Base-by-base conservation (phyloP, 108 stramenopile genomes). In the Fragilaria crotonensis region DNA sequence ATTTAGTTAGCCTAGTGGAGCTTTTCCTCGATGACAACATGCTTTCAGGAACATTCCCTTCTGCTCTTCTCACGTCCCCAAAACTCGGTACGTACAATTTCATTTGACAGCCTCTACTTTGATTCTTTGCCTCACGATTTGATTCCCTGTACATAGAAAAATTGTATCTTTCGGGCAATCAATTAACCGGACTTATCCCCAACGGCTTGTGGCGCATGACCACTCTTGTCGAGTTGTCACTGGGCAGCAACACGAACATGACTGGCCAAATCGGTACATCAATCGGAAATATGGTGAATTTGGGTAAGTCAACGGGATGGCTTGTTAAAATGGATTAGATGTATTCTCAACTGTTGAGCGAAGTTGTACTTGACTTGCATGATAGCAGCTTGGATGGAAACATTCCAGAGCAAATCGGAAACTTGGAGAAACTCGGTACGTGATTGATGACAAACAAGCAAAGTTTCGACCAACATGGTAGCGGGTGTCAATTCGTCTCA, bases 321-420 rank as follows among this genome's bases (percentile, higher is more conserved):
- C n/a, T n/a, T n/a, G n/a, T n/a, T n/a, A n/a, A n/a, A n/a, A n/a
- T n/a, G n/a, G n/a, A n/a, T n/a, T n/a, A n/a, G n/a, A n/a, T n/a
- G n/a, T n/a, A n/a, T n/a, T n/a, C n/a, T n/a, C n/a, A n/a, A n/a
- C n/a, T n/a, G n/a, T n/a, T n/a, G n/a, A n/a, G 7, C 36, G 14
- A 41, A 41, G 36, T 41, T 14, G 36, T 41, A 7, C 48, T 83
- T 2, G 57, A 63, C 25, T 41, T 79, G 14, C 48, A 48, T 36
- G 52, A 44, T 1, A 74, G 67, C 48, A 30, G 45, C 11, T 30
- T 78, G 0, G 19, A 20, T 17, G 71, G 71, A 5, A 50, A 4
- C 0, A 62, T 72, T 25, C 66, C 66, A 7, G 25, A 66, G 5
- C 63, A 70, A 33, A 58, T 70, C 18, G 57, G 32, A 20, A 18